Percentiles rank a stretch among this genome's conserved stretches.
Evolutionary conservation across 2,329 filamentous ascomycete species (phyloP).

Genomic region (Herpotrichia juniperi): DNA sequence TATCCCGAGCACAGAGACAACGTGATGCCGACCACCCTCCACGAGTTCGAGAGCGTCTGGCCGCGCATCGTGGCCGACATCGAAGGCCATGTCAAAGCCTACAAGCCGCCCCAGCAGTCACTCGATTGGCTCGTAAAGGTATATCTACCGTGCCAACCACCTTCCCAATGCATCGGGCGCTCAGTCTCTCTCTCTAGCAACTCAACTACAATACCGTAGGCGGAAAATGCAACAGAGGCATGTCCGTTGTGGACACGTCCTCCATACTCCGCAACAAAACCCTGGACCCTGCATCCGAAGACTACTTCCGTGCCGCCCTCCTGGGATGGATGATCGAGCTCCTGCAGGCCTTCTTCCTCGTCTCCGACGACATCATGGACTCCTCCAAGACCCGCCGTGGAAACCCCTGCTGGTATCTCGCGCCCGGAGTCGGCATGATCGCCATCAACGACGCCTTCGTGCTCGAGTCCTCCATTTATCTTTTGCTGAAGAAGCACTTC

Average conservation of each 20-base stretch:
- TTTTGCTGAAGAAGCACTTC: slow-evolving; percentile 93
- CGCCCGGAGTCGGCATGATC: slow-evolving; percentile 87
- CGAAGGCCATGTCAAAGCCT: slow-evolving; percentile 76
- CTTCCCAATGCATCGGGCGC: slow-evolving; percentile 15
- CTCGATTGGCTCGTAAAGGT: slow-evolving; percentile 88
- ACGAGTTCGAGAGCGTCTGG: slow-evolving; percentile 90
- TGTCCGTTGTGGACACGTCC: slow-evolving; percentile 93
- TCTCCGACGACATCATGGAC: slow-evolving; percentile 99
- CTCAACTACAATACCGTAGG: slow-evolving; percentile 87
- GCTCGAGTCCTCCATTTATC: slow-evolving; percentile 89
- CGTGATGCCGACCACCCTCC: slow-evolving; percentile 73
- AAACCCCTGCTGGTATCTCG: slow-evolving; percentile 94
- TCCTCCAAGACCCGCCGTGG: slow-evolving; percentile 91
- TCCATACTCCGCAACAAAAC: slow-evolving; percentile 76
- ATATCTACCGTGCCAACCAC: slow-evolving; percentile 10
- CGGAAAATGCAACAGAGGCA: slow-evolving; percentile 98
- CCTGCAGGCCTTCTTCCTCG: slow-evolving; percentile 97
- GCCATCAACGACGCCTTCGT: slow-evolving; percentile 99
- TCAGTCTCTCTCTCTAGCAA: slow-evolving; percentile 58
- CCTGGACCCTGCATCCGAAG: slow-evolving; percentile 69
- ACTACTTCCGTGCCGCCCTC: slow-evolving; percentile 87
- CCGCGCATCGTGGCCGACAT: slow-evolving; percentile 84
- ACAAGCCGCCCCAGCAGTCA: slow-evolving; percentile 82
- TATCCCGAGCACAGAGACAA: background rate
- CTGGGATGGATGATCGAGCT: slow-evolving; percentile 98